phyloP scores from a whole-genome alignment of 2,329 filamentous ascomycete species.

The Arthrobotrys megalospora region DNA sequence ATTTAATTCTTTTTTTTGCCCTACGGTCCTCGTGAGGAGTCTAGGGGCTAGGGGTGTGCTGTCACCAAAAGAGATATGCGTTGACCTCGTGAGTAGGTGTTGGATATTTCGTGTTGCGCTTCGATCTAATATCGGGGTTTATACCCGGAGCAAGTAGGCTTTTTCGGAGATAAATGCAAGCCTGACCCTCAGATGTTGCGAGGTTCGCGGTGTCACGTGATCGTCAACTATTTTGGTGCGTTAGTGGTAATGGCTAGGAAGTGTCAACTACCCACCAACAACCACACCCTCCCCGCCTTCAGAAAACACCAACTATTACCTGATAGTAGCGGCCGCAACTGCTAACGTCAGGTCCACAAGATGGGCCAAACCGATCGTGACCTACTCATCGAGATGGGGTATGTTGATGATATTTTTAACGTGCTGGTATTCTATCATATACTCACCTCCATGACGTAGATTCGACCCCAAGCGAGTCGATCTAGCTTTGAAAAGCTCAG shows the following conservation, averaged over 20 bases:
- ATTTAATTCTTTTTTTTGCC: too few species aligned
- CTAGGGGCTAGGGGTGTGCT: too few species aligned
- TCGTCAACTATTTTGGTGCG: too few species aligned
- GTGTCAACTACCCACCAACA: too few species aligned
- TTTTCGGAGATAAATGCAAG: neutral
- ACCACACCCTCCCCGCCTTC: neutral
- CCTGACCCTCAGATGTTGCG: neutral
- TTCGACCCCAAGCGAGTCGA: conserved; percentile 88
- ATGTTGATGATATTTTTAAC: neutral
- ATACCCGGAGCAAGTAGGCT: neutral
- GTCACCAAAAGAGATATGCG: too few species aligned
- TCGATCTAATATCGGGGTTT: neutral
- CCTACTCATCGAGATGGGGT: conserved; percentile 77
- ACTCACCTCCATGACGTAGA: conserved; percentile 51
- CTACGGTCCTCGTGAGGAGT: too few species aligned
- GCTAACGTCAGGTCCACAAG: conserved; percentile 2
- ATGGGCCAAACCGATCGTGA: conserved; percentile 76
- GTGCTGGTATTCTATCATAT: neutral
- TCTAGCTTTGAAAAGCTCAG: conserved; percentile 85
- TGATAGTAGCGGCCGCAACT: neutral
- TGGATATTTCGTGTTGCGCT: conserved; percentile 13
- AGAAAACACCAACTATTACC: neutral
- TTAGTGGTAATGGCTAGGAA: too few species aligned
- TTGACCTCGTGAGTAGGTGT: neutral
- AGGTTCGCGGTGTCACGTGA: neutral